Percentiles rank a stretch among this genome's conserved stretches.
Conservation (phyloP, 352 stramenopile genomes). For the Aphanomyces euteiches region DNA sequence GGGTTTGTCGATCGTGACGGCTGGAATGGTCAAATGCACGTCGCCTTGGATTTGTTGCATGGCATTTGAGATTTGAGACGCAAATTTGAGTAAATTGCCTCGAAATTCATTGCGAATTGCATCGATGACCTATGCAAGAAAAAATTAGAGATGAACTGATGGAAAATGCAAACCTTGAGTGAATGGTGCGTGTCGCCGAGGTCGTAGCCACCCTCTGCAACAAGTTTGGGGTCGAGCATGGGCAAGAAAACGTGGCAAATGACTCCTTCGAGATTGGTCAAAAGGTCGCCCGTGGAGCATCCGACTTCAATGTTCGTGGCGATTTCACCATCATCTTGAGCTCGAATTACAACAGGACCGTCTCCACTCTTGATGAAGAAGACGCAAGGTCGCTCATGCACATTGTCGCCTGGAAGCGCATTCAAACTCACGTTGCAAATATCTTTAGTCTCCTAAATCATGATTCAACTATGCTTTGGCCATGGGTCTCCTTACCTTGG, state of each 20-base stretch:
- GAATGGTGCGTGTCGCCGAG: slow-evolving; percentile 17
- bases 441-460: slow-evolving; percentile 19
- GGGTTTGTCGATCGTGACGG: slow-evolving; percentile 87
- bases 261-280: slow-evolving; percentile 80
- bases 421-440: slow-evolving; percentile 68
- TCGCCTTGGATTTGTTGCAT: slow-evolving; percentile 93
- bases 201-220: slow-evolving; percentile 20
- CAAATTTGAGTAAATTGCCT: slow-evolving; percentile 89
- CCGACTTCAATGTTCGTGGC: slow-evolving; percentile 80
- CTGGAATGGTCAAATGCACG: slow-evolving; percentile 89
- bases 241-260: slow-evolving; percentile 89
- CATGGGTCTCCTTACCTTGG: too few species aligned
- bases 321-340: slow-evolving; percentile 33
- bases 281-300: slow-evolving; percentile 79
- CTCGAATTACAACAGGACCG: slow-evolving; percentile 48
- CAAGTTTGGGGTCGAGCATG: slow-evolving; percentile 70
- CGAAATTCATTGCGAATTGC: slow-evolving; percentile 85
- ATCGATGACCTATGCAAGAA: slow-evolving; percentile 62
- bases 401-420: slow-evolving; percentile 48
- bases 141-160: not conserved
- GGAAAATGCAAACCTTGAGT: slow-evolving; percentile 11
- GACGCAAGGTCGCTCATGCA: slow-evolving; percentile 52
- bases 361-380: slow-evolving; percentile 76
- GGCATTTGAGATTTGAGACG: slow-evolving; percentile 88
- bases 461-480: not conserved